Conservation (phyloP, 371 early-diverging fungal species). For the Mortierella sp. region DNA sequence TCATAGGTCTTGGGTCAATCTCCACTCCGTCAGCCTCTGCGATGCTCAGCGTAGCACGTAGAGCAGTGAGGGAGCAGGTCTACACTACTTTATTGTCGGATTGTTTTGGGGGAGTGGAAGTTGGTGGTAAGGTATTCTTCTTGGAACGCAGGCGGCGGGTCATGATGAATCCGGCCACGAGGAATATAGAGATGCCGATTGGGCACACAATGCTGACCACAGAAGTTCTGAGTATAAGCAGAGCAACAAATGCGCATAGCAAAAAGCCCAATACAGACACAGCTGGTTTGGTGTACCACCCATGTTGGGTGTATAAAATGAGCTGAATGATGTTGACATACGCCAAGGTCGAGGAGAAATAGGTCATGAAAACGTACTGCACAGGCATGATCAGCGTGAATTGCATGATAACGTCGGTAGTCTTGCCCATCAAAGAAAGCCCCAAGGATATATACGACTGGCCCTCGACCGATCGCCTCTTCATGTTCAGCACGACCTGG, state of each 20-base stretch:
- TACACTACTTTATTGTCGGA: too few relatives aligned
- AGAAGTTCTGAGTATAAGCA: slow-evolving; percentile 28
- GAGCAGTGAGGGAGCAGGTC: too few relatives aligned
- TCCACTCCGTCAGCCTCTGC: too few relatives aligned
- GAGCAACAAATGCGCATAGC: slow-evolving; percentile 19
- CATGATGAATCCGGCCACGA: slow-evolving; percentile 4
- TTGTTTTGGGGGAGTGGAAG: too few relatives aligned
- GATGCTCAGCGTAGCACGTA: too few relatives aligned
- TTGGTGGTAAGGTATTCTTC: too few relatives aligned
- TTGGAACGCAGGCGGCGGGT: neutral
- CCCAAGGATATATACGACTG: slow-evolving; percentile 41
- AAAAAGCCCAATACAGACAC: slow-evolving; percentile 13
- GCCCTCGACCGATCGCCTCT: slow-evolving; percentile 31
- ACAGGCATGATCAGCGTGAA: slow-evolving; percentile 27
- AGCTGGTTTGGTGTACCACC: slow-evolving; percentile 12
- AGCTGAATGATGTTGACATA: slow-evolving; percentile 31
- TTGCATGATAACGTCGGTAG: slow-evolving; percentile 44
- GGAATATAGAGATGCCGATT: slow-evolving; percentile 14
- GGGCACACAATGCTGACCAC: slow-evolving; percentile 30
- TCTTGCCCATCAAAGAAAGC: slow-evolving; percentile 36
- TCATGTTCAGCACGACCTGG: slow-evolving; percentile 43
- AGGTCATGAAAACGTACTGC: slow-evolving; percentile 39
- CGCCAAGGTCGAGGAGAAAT: slow-evolving; percentile 35
- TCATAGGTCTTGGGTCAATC: too few relatives aligned
- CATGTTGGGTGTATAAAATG: slow-evolving; percentile 11